Conservation (phyloP, 352 stramenopile species). For the Pythium sp. region DNA sequence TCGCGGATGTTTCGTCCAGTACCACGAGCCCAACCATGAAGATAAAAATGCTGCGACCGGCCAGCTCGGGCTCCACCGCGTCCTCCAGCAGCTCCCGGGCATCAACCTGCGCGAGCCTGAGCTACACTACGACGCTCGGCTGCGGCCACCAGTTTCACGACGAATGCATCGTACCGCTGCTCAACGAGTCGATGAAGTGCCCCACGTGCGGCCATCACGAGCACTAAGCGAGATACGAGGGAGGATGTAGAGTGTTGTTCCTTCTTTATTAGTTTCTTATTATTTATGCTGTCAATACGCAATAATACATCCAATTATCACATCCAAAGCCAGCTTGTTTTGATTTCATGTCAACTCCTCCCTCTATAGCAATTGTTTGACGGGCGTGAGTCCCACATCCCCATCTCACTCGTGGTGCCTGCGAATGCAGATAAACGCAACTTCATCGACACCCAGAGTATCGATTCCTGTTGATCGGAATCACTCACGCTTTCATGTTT, state of each 20-base stretch:
- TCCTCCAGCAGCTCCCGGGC: conserved; percentile 19
- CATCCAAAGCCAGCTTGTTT: not conserved
- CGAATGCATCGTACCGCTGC: conserved; percentile 76
- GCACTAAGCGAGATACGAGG: not conserved
- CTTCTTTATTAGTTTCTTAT: not conserved
- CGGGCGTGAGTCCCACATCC: too few species aligned
- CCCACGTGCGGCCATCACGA: conserved; percentile 58
- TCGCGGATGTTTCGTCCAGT: not conserved
- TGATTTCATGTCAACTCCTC: not conserved
- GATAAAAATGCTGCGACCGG: not conserved
- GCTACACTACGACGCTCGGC: conserved; percentile 69
- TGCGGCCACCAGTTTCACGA: conserved; percentile 83
- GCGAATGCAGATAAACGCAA: too few species aligned
- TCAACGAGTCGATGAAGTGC: conserved; percentile 70
- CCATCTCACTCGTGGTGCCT: too few species aligned
- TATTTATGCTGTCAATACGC: not conserved
- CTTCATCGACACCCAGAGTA: too few species aligned
- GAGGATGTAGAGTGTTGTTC: not conserved
- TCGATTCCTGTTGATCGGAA: too few species aligned
- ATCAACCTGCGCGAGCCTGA: conserved; percentile 21
- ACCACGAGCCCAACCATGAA: conserved; percentile 1
- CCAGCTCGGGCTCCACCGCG: conserved; percentile 6
- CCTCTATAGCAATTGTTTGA: too few species aligned
- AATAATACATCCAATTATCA: not conserved
- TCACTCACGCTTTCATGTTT: too few species aligned